Conservation (phyloP, 257 asterid species). For the Nicotiana paniculata region DNA sequence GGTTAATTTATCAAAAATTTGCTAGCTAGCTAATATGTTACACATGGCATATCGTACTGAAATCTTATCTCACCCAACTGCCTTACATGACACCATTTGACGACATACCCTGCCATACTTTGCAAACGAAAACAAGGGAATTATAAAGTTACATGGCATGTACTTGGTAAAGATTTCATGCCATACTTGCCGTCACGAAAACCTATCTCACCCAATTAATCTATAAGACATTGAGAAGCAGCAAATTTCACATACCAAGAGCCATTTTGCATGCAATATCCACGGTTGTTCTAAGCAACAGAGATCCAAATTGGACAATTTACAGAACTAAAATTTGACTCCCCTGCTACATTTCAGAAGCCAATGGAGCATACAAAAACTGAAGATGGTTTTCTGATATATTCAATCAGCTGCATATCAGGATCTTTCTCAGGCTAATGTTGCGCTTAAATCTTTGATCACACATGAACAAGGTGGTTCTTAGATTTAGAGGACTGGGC, state of each 20-base stretch:
- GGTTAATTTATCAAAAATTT: too few relatives aligned
- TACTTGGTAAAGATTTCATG: too few relatives aligned
- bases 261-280: too few relatives aligned
- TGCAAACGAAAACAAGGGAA: too few relatives aligned
- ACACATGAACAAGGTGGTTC: not conserved
- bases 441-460: not conserved
- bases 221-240: not conserved
- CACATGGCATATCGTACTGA: too few relatives aligned
- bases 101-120: too few relatives aligned
- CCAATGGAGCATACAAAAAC: not conserved
- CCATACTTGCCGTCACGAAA: too few relatives aligned
- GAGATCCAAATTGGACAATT: not conserved
- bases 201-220: not conserved
- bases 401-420: not conserved
- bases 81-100: too few relatives aligned
- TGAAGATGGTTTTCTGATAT: not conserved
- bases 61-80: too few relatives aligned
- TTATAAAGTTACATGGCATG: too few relatives aligned
- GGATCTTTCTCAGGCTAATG: not conserved
- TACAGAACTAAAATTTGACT: not conserved
- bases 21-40: too few relatives aligned
- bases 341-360: not conserved
- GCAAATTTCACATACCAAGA: not conserved
- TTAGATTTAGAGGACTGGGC: too few relatives aligned
- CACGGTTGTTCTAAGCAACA: not conserved